Conservation (phyloP, 768 basidiomycete species). For the Podaxis mareebaensis region DNA sequence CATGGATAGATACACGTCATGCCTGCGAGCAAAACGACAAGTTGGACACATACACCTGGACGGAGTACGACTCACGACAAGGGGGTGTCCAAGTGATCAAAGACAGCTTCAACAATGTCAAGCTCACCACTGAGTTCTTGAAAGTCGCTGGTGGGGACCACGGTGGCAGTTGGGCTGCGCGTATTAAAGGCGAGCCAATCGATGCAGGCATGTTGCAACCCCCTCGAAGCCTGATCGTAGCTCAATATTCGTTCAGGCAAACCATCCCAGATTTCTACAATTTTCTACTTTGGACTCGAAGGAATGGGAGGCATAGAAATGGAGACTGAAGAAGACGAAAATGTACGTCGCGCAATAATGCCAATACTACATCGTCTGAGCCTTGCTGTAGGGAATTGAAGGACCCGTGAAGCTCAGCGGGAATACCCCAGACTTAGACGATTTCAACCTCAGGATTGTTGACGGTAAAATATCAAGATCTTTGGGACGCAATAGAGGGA, state of each 20-base stretch:
- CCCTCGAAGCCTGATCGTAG: not conserved
- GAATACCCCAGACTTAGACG: slow-evolving; percentile 74
- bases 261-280: slow-evolving; percentile 67
- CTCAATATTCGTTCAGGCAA: slow-evolving; percentile 27
- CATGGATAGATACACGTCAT: slow-evolving; percentile 67
- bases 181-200: slow-evolving; percentile 82
- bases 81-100: slow-evolving; percentile 85
- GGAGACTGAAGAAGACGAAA: slow-evolving; percentile 73
- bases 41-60: slow-evolving; percentile 83
- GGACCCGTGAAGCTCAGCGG: slow-evolving; percentile 74
- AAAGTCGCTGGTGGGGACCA: slow-evolving; percentile 82
- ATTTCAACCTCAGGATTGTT: slow-evolving; percentile 76
- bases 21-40: slow-evolving; percentile 87
- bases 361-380: slow-evolving; percentile 6
- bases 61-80: slow-evolving; percentile 80
- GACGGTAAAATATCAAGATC: slow-evolving; percentile 52
- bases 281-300: slow-evolving; percentile 89
- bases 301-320: slow-evolving; percentile 83
- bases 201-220: slow-evolving; percentile 47
- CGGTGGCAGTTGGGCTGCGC: slow-evolving; percentile 88
- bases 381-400: slow-evolving; percentile 62
- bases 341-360: slow-evolving; percentile 45
- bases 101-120: slow-evolving; percentile 81
- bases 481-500: slow-evolving; percentile 13
- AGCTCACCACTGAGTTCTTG: slow-evolving; percentile 81